These are phyloP conservation scores for Cenococcum geophilum DNA, from an alignment of 495 filamentous ascomycete genomes.

Conservation along the genomic window DNA sequence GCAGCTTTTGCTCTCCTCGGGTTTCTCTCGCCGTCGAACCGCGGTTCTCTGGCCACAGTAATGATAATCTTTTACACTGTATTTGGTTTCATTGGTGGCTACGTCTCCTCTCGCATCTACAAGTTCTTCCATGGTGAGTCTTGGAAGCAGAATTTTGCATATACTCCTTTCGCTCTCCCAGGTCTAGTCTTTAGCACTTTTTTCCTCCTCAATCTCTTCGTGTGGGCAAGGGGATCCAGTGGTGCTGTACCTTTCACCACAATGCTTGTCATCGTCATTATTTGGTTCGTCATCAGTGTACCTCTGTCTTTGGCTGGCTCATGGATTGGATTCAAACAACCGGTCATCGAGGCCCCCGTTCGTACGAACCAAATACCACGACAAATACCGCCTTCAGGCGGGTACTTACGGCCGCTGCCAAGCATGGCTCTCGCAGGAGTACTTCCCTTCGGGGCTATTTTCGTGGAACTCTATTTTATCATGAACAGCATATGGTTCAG, in stretches of 20 bases:
- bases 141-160: slow-evolving; percentile 88
- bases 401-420: slow-evolving; percentile 76
- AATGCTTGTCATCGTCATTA: slow-evolving; percentile 85
- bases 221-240: slow-evolving; percentile 83
- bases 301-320: slow-evolving; percentile 84
- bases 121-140: slow-evolving; percentile 85
- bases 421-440: slow-evolving; percentile 86
- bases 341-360: slow-evolving; percentile 66
- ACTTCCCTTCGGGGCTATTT: slow-evolving; percentile 91
- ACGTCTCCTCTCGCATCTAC: slow-evolving; percentile 81
- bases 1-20: slow-evolving; percentile 78
- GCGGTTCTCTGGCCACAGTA: slow-evolving; percentile 84
- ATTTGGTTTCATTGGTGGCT: slow-evolving; percentile 89
- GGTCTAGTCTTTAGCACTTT: slow-evolving; percentile 81
- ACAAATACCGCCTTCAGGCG: slow-evolving; percentile 78
- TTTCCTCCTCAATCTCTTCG: slow-evolving; percentile 92
- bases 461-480: slow-evolving; percentile 97
- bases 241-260: slow-evolving; percentile 95
- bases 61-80: slow-evolving; percentile 89
- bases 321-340: slow-evolving; percentile 81
- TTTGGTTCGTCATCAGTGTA: slow-evolving; percentile 95
- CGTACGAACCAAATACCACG: slow-evolving; percentile 97
- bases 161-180: slow-evolving; percentile 81
- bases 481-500: slow-evolving; percentile 96
- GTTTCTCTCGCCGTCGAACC: slow-evolving; percentile 90